Conservation (phyloP, 768 basidiomycete genomes). For the Russula sp. region DNA sequence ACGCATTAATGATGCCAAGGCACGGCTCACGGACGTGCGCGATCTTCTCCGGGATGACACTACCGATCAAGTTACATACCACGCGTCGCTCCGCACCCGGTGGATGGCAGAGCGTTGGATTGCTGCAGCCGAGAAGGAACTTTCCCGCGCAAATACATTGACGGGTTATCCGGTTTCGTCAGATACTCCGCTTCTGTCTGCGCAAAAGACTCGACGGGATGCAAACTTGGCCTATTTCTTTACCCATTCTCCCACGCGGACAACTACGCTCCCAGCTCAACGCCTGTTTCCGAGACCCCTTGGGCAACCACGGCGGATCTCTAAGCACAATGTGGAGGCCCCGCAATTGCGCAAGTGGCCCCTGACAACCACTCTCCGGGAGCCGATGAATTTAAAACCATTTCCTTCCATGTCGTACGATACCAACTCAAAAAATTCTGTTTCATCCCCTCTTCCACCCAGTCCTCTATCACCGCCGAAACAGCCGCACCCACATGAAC, state of each 20-base stretch:
- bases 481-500: background rate
- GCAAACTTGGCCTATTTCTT: conserved; percentile 22
- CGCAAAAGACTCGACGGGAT: conserved; percentile 5
- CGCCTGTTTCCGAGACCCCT: background rate
- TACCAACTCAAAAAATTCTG: background rate
- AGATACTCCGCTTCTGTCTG: background rate
- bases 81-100: conserved; percentile 14
- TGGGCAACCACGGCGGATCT: conserved; percentile 7
- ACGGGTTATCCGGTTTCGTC: background rate
- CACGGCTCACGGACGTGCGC: conserved; percentile 18
- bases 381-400: conserved; percentile 5
- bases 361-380: conserved; percentile 5
- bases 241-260: conserved; percentile 20
- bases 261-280: background rate
- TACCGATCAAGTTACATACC: conserved; percentile 3
- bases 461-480: background rate
- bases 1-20: conserved; percentile 11
- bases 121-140: conserved; percentile 8
- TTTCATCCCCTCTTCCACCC: background rate
- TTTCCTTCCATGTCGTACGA: background rate
- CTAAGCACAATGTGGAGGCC: conserved; percentile 12
- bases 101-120: conserved; percentile 24
- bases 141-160: background rate
- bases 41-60: conserved; percentile 12
- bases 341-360: conserved; percentile 16